Conservation (phyloP, 768 basidiomycete species). For the Russula sp. region DNA sequence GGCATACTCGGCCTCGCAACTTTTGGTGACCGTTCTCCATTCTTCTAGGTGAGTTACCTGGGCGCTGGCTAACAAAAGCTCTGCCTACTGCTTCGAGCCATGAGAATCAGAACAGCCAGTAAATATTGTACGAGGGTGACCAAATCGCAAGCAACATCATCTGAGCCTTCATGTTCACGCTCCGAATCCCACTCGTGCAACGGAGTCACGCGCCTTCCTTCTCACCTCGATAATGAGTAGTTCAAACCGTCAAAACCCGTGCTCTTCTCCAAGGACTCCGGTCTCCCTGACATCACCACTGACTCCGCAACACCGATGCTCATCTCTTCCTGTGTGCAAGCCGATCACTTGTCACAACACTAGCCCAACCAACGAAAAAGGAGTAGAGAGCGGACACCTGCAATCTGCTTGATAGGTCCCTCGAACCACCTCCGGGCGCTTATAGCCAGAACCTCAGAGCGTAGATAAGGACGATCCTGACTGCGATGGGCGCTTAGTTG, state of each 20-base stretch:
- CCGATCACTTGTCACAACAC: not conserved
- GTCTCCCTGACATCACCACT: slow-evolving; percentile 30
- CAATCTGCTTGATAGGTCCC: slow-evolving; percentile 66
- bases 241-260: not conserved
- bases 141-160: too few relatives aligned
- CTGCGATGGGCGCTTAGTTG: slow-evolving; percentile 73
- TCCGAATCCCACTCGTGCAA: too few relatives aligned
- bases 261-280: not conserved
- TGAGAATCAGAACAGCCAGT: too few relatives aligned
- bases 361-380: not conserved
- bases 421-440: slow-evolving; percentile 72
- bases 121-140: too few relatives aligned
- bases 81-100: too few relatives aligned
- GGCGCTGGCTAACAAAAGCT: too few relatives aligned
- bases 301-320: slow-evolving; percentile 50
- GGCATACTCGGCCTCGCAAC: too few relatives aligned
- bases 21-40: too few relatives aligned
- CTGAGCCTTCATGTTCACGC: not conserved
- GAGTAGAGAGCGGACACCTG: slow-evolving; percentile 3
- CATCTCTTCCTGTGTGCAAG: slow-evolving; percentile 45
- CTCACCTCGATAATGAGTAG: too few relatives aligned
- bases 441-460: slow-evolving; percentile 66
- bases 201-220: too few relatives aligned
- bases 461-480: slow-evolving; percentile 66
- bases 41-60: too few relatives aligned